Percentiles rank a stretch among this genome's conserved stretches.
Evolutionary conservation across 192 early-diverging fungal genomes (phyloP).

Genomic region (Coemansia sp.): DNA sequence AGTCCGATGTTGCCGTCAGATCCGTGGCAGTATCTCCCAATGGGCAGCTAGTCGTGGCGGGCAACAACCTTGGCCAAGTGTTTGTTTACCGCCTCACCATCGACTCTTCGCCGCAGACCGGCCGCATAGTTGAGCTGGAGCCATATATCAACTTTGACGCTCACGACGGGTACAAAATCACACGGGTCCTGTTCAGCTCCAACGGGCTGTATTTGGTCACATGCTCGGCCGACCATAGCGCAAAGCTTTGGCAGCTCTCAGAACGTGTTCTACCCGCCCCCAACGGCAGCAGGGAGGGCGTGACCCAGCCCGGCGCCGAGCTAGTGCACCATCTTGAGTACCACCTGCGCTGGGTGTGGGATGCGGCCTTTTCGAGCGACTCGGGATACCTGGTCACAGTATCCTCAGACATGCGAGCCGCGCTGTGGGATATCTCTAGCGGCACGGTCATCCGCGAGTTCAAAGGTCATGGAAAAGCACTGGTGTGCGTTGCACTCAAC

Average conservation of each 20-base stretch:
- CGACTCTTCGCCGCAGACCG: constrained; percentile 37
- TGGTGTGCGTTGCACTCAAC: constrained; percentile 51
- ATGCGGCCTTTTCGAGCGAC: constrained; percentile 51
- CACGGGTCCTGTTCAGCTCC: constrained; percentile 41
- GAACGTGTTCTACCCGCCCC: constrained; percentile 16
- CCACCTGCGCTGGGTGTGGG: constrained; percentile 55
- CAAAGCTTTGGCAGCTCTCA: constrained; percentile 47
- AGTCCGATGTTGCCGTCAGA: constrained; percentile 34
- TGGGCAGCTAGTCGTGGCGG: constrained; percentile 47
- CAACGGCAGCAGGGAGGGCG: constrained; percentile 16
- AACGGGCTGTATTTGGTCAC: constrained; percentile 42
- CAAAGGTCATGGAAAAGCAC: constrained; percentile 50
- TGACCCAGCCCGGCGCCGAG: constrained; percentile 24
- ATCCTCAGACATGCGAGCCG: constrained; percentile 46
- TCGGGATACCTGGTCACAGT: constrained; percentile 51
- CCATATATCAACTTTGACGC: constrained; percentile 50
- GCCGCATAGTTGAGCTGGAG: constrained; percentile 44
- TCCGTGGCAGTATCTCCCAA: constrained; percentile 49
- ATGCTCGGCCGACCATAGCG: constrained; percentile 47
- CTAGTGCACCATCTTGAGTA: constrained; percentile 38
- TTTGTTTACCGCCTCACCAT: constrained; percentile 49
- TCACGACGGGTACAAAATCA: constrained; percentile 37
- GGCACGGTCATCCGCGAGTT: constrained; percentile 52
- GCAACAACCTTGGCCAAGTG: constrained; percentile 50
- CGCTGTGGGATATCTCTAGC: constrained; percentile 44